phyloP scores from a whole-genome alignment of 768 basidiomycete genomes.

The Tulasnella sp. region DNA sequence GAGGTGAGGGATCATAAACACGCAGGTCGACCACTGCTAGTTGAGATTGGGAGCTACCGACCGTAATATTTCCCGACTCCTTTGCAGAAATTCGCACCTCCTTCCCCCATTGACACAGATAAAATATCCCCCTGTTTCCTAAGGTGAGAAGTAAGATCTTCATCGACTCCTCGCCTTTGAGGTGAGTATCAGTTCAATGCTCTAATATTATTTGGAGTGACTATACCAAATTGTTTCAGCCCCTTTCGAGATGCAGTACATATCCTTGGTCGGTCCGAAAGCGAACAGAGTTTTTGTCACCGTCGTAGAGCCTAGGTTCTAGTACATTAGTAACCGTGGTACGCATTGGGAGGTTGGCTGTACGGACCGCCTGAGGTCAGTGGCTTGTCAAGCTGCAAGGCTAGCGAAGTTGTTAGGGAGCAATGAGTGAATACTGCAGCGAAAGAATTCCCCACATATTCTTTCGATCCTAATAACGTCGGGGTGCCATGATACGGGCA shows the following conservation, averaged over 20 bases:
- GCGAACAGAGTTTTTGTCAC: conserved; percentile 3
- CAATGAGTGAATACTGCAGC: no score
- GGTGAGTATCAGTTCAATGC: not conserved
- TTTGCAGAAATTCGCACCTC: conserved; percentile 1
- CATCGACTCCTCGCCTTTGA: not conserved
- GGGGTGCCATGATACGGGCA: conserved; percentile 1
- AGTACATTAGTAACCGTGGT: no score
- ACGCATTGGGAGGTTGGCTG: no score
- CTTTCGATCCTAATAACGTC: not conserved
- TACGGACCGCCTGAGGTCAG: no score
- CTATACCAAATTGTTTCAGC: no score
- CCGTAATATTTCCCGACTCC: not conserved
- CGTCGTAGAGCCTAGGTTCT: no score
- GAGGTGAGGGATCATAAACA: no score
- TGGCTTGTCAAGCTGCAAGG: no score
- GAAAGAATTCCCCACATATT: not conserved
- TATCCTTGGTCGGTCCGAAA: not conserved
- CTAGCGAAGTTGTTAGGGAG: no score
- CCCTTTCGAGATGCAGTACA: not conserved
- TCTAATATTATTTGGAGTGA: no score
- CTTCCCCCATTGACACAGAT: not conserved
- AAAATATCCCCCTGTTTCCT: not conserved
- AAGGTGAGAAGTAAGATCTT: not conserved
- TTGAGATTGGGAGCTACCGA: no score
- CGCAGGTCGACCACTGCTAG: no score